Evolutionary conservation across 2,329 filamentous ascomycete genomes (phyloP).

Genomic region (Hypoxylon sp.): DNA sequence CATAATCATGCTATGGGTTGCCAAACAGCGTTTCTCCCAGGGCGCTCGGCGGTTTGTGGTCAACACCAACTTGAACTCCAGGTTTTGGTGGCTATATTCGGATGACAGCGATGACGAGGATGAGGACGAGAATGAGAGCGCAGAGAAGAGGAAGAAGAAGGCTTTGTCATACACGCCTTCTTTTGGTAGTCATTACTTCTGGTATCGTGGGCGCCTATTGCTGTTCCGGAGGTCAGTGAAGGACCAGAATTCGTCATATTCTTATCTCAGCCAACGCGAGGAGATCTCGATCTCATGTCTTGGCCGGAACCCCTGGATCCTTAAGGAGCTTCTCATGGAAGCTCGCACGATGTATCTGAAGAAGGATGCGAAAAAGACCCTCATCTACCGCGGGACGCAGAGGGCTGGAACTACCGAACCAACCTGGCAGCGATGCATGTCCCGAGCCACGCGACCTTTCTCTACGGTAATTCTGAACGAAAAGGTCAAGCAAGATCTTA

Average conservation of each 20-base stretch:
- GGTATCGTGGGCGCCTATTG: conserved; percentile 67
- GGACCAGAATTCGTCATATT: conserved; percentile 52
- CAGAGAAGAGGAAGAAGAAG: conserved; percentile 55
- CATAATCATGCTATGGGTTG: conserved; percentile 75
- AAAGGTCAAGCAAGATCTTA: conserved; percentile 64
- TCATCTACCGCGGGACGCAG: conserved; percentile 68
- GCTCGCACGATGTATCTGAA: conserved; percentile 63
- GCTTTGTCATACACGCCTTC: conserved; percentile 70
- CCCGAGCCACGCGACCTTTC: conserved; percentile 66
- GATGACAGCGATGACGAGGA: conserved; percentile 58
- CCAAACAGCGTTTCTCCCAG: conserved; percentile 67
- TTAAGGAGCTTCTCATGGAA: conserved; percentile 70
- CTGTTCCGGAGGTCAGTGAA: conserved; percentile 64
- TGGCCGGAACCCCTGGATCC: conserved; percentile 65
- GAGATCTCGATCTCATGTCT: conserved; percentile 69
- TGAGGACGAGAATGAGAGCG: conserved; percentile 42
- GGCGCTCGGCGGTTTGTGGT: conserved; percentile 69
- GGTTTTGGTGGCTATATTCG: conserved; percentile 59
- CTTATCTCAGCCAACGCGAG: conserved; percentile 61
- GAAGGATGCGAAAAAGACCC: conserved; percentile 68
- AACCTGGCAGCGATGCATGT: conserved; percentile 69
- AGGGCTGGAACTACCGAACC: conserved; percentile 54
- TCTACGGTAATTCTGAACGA: conserved; percentile 72
- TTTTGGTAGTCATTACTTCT: conserved; percentile 73
- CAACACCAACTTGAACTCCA: conserved; percentile 67